phyloP scores from a whole-genome alignment of 768 basidiomycete species.

The Tricholoma saponaceum region DNA sequence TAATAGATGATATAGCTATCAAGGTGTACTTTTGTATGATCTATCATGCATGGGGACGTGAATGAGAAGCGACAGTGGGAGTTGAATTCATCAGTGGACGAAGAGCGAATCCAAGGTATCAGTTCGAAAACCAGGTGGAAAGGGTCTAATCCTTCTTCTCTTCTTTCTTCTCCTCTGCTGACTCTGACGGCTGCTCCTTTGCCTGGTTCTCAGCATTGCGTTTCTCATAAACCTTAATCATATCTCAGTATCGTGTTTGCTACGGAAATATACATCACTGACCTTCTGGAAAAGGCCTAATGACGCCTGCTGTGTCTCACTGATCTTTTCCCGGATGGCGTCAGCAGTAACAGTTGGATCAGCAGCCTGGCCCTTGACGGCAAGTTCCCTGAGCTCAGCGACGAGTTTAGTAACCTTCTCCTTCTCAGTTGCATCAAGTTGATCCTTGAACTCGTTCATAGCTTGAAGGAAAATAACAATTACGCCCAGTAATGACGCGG shows the following conservation, averaged over 20 bases:
- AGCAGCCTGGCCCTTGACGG: conserved; percentile 84
- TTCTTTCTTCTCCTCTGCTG: conserved; percentile 43
- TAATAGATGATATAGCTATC: conserved; percentile 3
- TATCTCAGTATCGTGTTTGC: background rate
- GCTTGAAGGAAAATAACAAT: conserved; percentile 37
- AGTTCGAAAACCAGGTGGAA: background rate
- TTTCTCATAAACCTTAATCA: conserved; percentile 77
- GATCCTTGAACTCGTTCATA: conserved; percentile 97
- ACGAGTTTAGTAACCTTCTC: conserved; percentile 91
- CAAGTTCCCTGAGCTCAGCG: conserved; percentile 82
- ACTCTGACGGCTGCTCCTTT: conserved; percentile 38
- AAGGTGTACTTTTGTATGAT: background rate
- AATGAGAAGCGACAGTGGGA: background rate
- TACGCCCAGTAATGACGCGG: background rate
- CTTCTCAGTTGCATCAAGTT: conserved; percentile 88
- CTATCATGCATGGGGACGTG: background rate
- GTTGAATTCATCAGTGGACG: too few relatives aligned
- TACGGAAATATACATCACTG: background rate
- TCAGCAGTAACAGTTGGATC: conserved; percentile 83
- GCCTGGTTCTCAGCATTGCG: conserved; percentile 66
- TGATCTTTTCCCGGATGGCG: conserved; percentile 86
- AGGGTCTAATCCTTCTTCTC: conserved; percentile 81
- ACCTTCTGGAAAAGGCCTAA: conserved; percentile 97
- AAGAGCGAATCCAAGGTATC: background rate
- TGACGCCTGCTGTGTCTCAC: conserved; percentile 91